Conservation (phyloP, 768 basidiomycete genomes). For the Lyophyllum shimeji region DNA sequence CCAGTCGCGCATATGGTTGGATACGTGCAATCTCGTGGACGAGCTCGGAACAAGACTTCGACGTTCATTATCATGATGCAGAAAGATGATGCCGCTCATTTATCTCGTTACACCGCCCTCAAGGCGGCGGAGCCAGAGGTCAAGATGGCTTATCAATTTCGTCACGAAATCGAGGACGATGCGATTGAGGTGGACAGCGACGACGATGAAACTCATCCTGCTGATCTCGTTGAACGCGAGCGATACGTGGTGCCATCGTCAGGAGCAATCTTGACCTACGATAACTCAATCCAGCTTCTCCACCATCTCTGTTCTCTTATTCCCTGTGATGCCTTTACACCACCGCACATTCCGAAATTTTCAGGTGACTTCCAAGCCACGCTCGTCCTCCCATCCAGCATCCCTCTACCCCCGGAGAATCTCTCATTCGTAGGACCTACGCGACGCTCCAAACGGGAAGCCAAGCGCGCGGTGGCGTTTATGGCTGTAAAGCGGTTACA, state of each 20-base stretch:
- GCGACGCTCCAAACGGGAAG: constrained; percentile 72
- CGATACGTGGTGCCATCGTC: constrained; percentile 71
- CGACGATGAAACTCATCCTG: constrained; percentile 40
- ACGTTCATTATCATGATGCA: constrained; percentile 83
- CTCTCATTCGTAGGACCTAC: constrained; percentile 59
- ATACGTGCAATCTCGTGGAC: constrained; percentile 87
- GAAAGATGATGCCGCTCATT: constrained; percentile 51
- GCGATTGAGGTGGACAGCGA: constrained; percentile 43
- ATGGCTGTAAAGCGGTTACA: constrained; percentile 70
- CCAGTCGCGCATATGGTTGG: constrained; percentile 78
- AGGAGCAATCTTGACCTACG: constrained; percentile 79
- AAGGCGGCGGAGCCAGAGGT: constrained; percentile 63
- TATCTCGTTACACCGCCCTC: constrained; percentile 59
- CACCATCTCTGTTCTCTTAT: constrained; percentile 77
- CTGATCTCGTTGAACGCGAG: constrained; percentile 66
- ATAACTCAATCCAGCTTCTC: constrained; percentile 69
- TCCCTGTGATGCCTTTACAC: constrained; percentile 70
- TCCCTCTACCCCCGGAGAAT: constrained; percentile 56
- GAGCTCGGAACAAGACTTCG: constrained; percentile 75
- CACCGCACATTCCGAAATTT: constrained; percentile 58
- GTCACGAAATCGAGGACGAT: constrained; percentile 39
- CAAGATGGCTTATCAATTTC: constrained; percentile 58
- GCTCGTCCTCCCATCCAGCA: constrained; percentile 64
- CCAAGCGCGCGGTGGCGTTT: constrained; percentile 82
- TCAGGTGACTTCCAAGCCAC: constrained; percentile 55